phyloP scores from a whole-genome alignment of 73 alveolate species.

The Symbiodinium natans region DNA sequence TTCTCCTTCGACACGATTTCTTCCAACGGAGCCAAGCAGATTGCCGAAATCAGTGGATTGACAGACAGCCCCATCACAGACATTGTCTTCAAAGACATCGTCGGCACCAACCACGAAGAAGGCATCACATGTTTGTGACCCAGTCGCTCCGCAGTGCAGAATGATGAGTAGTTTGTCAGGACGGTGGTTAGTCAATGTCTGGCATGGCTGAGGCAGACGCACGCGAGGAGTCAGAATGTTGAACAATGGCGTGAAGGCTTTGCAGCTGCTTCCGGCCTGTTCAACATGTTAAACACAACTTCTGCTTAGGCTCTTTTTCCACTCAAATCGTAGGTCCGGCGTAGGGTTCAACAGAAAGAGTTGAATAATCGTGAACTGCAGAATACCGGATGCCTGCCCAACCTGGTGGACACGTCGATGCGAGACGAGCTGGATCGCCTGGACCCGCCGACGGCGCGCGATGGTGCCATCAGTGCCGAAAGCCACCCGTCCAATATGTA shows the following conservation, averaged over 20 bases:
- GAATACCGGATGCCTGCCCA: not conserved
- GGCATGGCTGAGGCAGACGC: not conserved
- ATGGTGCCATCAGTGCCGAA: not conserved
- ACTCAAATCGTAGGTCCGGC: too few relatives aligned
- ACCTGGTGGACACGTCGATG: not conserved
- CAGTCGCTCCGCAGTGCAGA: not conserved
- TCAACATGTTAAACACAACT: too few relatives aligned
- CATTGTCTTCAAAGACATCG: not conserved
- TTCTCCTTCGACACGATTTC: conserved; percentile 38
- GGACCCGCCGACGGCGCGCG: conserved; percentile 8
- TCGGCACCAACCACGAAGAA: not conserved
- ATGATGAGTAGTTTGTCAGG: not conserved
- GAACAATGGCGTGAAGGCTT: not conserved
- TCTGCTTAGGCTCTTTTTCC: too few relatives aligned
- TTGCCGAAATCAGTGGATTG: conserved; percentile 30
- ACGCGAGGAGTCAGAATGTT: not conserved
- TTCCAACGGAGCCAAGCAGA: conserved; percentile 28
- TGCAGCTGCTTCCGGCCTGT: too few relatives aligned
- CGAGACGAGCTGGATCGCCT: not conserved
- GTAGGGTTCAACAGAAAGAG: too few relatives aligned
- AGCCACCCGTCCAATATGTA: not conserved
- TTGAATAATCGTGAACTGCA: too few relatives aligned
- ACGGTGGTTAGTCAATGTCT: not conserved
- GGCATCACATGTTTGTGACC: not conserved
- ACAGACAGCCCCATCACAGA: conserved; percentile 34